Evolutionary conservation across 345 rosid species (phyloP).

Genomic region (Xanthoceras sorbifolium): DNA sequence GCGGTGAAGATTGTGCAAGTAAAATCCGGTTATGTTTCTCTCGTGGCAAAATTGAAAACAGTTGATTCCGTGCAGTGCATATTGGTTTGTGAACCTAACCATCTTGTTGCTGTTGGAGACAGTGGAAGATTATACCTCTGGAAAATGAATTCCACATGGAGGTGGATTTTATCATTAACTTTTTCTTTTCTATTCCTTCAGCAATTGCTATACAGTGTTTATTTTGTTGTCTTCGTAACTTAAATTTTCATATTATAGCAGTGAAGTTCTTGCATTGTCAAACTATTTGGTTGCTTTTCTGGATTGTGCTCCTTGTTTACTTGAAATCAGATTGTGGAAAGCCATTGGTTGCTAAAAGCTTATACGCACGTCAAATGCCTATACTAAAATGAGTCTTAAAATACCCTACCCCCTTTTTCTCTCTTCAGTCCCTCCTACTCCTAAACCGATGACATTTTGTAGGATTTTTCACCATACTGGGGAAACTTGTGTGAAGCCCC

Average conservation of each 20-base stretch:
- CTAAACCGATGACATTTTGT: neutral
- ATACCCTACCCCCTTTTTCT: neutral
- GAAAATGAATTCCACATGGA: constrained; percentile 83
- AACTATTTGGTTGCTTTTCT: constrained; percentile 1
- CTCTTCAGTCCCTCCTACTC: neutral
- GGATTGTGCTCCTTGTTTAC: neutral
- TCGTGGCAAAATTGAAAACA: constrained; percentile 59
- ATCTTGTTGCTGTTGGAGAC: constrained; percentile 65
- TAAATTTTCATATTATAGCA: constrained; percentile 8
- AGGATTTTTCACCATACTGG: neutral
- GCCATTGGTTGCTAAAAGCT: neutral
- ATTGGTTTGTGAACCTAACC: constrained; percentile 63
- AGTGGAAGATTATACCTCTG: constrained; percentile 74
- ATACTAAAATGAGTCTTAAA: neutral
- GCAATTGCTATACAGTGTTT: constrained; percentile 2
- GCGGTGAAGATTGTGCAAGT: constrained; percentile 66
- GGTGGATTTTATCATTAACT: constrained; percentile 44
- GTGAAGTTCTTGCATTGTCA: neutral
- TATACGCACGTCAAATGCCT: neutral
- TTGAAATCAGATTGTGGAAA: neutral
- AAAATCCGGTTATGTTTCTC: constrained; percentile 67
- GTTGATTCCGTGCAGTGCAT: constrained; percentile 53
- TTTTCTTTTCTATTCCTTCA: constrained; percentile 15
- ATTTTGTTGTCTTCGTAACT: neutral
- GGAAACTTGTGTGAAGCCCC: neutral